phyloP scores from a whole-genome alignment of 1,284 basidiomycete genomes.

The Grifola frondosa region DNA sequence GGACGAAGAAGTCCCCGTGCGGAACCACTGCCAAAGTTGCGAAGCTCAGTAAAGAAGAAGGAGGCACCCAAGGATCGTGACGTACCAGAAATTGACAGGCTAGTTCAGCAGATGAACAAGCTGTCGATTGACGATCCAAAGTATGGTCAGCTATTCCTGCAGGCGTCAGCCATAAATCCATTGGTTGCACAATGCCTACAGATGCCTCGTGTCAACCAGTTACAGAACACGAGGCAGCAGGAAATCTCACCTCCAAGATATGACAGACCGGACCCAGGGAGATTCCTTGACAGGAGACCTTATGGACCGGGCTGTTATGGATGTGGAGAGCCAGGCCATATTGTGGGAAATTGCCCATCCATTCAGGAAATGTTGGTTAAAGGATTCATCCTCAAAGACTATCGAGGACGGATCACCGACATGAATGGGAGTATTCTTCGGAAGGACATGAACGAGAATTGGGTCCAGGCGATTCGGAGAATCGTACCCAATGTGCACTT shows the following conservation, averaged over 20 bases:
- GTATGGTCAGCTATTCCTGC: constrained; percentile 1
- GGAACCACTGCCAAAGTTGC: too few relatives aligned
- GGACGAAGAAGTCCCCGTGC: not conserved
- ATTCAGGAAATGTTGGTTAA: not conserved
- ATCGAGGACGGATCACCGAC: not conserved
- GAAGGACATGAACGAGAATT: not conserved
- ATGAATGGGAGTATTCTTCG: not conserved
- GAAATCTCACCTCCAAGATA: constrained; percentile 1
- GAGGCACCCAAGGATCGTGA: not conserved
- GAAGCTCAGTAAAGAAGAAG: not conserved
- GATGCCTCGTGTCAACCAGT: not conserved
- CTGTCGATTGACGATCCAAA: constrained; percentile 1
- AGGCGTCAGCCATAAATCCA: constrained; percentile 1
- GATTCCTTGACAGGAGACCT: not conserved
- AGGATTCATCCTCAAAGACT: constrained; percentile 1
- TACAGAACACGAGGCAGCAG: not conserved
- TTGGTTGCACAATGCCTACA: not conserved
- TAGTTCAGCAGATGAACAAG: constrained; percentile 1
- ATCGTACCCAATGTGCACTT: not conserved
- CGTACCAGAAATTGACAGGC: not conserved
- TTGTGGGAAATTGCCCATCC: not conserved
- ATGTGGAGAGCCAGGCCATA: constrained; percentile 3
- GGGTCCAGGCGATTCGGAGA: not conserved
- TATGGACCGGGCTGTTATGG: not conserved
- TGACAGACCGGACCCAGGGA: not conserved